Percentiles rank a stretch among this genome's conserved stretches.
Evolutionary conservation across 345 rosid species (phyloP).

Genomic region (Hibiscus mutabilis): DNA sequence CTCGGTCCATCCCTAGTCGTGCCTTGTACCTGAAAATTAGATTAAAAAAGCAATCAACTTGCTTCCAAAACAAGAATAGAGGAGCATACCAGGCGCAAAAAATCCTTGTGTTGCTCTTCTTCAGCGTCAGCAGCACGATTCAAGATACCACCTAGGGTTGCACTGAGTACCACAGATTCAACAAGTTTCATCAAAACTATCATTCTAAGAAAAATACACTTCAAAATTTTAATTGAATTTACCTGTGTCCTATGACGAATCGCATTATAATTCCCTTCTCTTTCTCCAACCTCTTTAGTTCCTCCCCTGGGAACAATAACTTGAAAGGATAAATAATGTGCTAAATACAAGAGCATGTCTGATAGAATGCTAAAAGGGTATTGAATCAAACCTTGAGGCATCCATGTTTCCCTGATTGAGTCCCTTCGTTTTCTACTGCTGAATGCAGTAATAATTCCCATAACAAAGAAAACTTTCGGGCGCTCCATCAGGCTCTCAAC

Average conservation of each 20-base stretch:
- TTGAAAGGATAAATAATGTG: conserved; percentile 12
- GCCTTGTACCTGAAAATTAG: no score
- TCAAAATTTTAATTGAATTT: not conserved
- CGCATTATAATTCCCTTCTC: conserved; percentile 67
- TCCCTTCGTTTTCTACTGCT: conserved; percentile 77
- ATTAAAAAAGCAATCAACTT: not conserved
- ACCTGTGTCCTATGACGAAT: conserved; percentile 66
- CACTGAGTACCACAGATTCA: conserved; percentile 32
- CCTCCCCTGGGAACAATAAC: conserved; percentile 37
- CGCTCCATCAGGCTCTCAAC: conserved; percentile 41
- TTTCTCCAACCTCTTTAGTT: conserved; percentile 51
- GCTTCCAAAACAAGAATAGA: not conserved
- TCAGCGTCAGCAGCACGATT: conserved; percentile 67
- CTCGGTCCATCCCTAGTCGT: no score
- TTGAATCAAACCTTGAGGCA: conserved; percentile 56
- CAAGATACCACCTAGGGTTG: conserved; percentile 55
- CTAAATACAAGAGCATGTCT: not conserved
- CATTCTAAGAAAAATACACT: not conserved
- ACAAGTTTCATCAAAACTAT: not conserved
- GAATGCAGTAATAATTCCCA: conserved; percentile 78
- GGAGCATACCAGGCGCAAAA: conserved; percentile 49
- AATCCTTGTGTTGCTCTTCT: conserved; percentile 63
- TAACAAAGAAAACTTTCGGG: conserved; percentile 62
- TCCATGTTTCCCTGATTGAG: conserved; percentile 68
- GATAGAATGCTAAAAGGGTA: not conserved